Percentiles rank a stretch among this genome's conserved stretches.
phyloP scores from a whole-genome alignment of 352 stramenopile genomes.

The Chrysophaeum taylorii region DNA sequence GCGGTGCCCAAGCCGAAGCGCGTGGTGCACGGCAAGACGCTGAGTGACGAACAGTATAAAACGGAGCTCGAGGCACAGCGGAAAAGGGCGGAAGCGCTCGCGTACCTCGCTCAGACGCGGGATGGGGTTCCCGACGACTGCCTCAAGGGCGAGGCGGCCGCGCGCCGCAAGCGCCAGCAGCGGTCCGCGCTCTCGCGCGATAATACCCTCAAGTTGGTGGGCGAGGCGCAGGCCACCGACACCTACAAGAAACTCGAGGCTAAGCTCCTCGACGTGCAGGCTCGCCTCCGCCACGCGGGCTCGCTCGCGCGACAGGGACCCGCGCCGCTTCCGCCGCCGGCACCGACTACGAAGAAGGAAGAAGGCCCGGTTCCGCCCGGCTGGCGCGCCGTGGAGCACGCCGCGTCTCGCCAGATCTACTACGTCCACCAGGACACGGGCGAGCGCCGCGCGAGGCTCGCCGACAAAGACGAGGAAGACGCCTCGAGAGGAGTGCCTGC shows the following conservation, averaged over 20 bases:
- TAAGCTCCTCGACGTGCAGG: neutral
- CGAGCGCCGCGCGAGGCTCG: slow-evolving; percentile 12
- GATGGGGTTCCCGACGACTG: slow-evolving; percentile 12
- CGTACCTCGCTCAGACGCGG: neutral
- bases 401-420: slow-evolving; percentile 17
- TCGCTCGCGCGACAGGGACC: neutral
- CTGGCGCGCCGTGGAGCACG: neutral
- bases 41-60: neutral
- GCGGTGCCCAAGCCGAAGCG: neutral
- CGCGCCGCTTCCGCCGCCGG: neutral
- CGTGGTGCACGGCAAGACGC: neutral
- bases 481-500: too few relatives aligned
- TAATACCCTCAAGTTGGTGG: slow-evolving; percentile 2
- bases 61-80: slow-evolving; percentile 11
- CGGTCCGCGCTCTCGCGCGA: neutral
- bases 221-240: neutral
- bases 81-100: slow-evolving; percentile 3
- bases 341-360: too few relatives aligned
- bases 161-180: neutral
- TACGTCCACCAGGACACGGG: slow-evolving; percentile 20
- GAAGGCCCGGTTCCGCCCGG: slow-evolving; percentile 7
- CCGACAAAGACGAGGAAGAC: too few relatives aligned
- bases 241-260: neutral
- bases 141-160: neutral
- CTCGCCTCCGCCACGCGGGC: neutral